Base-by-base conservation (phyloP, 129 eudicot genomes). In the Escallonia herrerae region DNA sequence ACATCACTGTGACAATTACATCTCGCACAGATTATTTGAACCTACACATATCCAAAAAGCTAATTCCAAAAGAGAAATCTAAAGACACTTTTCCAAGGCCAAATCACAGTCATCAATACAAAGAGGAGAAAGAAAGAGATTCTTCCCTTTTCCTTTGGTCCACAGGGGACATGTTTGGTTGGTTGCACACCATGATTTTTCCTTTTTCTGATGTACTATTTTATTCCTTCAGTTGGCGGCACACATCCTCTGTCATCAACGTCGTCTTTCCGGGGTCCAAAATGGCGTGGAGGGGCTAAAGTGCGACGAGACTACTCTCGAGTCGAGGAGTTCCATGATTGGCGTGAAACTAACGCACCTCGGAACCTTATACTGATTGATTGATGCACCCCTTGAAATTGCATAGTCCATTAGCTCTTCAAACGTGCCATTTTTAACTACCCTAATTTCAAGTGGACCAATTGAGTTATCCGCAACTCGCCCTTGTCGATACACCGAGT, bases 331-430 rank as follows among this genome's bases (percentile, higher is more conserved):
- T 45, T 90, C 95, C 81, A 81, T 71, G 3, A 90, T 83, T 40
- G 95, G 95, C 2, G 82, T 57, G 66, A 77, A 86, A 48, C 75
- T 81, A 5, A 90, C 88, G 15, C 97, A 90, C 41, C 97, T 80
- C 12, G 96, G 94, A 48, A 82, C 96, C 74, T 89, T 89, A 69
- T 85, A 89, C 45, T 89, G 96, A 59, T 85, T 89, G 1, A 89
- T 89, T 3, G 96, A 89, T 4, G 95, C 96, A 4, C 96, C 96
- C 66, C 91, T 67, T 3, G 97, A 86, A 11, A 90, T 83, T 3
- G 97, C 97, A 58, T 86, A 90, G n/a, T 90, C 97, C 97, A 90
- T 90, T 0, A 90, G 65, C 79, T 90, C 97, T 60, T 90, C 97
- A 47, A 90, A 90, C 11, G 97, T 90, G 3, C 97, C 97, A 12